Evolutionary conservation across 176 grass and related monocot species (phyloP).

Genomic region (Phyllostachys edulis): DNA sequence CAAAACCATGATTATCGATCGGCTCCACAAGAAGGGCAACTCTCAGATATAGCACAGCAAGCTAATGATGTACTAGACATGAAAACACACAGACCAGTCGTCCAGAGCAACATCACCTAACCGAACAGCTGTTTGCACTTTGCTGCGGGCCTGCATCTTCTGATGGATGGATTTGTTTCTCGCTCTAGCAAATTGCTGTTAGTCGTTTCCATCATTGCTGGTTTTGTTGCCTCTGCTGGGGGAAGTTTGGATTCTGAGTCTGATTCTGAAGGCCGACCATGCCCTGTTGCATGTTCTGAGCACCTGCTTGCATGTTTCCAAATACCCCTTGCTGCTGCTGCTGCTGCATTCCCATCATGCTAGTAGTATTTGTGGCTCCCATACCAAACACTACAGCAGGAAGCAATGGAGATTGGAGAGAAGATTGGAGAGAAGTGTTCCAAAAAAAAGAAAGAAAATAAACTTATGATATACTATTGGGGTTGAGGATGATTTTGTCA

Average conservation of each 20-base stretch:
- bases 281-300: conserved; percentile 77
- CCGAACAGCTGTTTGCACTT: not conserved
- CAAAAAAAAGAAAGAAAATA: not conserved
- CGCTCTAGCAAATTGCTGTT: not conserved
- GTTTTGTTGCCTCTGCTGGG: conserved; percentile 86
- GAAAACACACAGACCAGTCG: not conserved
- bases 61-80: not conserved
- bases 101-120: not conserved
- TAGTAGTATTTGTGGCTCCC: conserved; percentile 55
- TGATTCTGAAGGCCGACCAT: conserved; percentile 79
- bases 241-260: conserved; percentile 72
- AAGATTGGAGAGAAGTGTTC: not conserved
- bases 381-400: conserved; percentile 71
- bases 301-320: conserved; percentile 63
- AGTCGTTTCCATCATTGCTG: conserved; percentile 46
- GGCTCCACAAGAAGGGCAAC: not conserved
- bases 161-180: not conserved
- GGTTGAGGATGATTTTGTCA: not conserved
- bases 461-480: not conserved
- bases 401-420: not conserved
- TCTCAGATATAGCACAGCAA: not conserved
- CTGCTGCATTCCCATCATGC: conserved; percentile 75
- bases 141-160: not conserved
- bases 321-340: conserved; percentile 70
- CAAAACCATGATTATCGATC: not conserved